Percentiles rank a stretch among this genome's conserved stretches.
Conservation (phyloP, 2,329 filamentous ascomycete genomes). For the Cladobotryum mycophilum region DNA sequence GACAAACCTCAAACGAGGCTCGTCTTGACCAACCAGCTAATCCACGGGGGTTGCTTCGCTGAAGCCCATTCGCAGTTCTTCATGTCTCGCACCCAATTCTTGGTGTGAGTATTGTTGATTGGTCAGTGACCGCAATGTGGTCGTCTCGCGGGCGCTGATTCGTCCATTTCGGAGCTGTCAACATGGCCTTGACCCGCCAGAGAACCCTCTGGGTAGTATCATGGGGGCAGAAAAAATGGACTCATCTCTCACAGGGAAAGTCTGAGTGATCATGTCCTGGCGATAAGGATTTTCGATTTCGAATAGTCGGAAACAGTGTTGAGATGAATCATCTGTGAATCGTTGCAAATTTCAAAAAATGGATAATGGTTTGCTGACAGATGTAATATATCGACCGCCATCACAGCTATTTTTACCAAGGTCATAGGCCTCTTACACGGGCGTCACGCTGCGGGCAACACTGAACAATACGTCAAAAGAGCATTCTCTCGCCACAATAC, state of each 20-base stretch:
- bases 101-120: conserved; percentile 7
- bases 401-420: no score
- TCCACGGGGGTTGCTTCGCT: conserved; percentile 8
- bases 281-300: background rate
- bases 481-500: no score
- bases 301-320: no score
- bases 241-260: background rate
- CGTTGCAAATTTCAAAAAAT: no score
- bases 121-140: conserved; percentile 16
- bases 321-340: no score
- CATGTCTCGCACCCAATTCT: background rate
- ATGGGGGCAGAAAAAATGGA: background rate
- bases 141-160: conserved; percentile 14
- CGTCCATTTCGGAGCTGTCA: conserved; percentile 1
- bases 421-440: no score
- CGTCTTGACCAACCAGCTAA: conserved; percentile 8
- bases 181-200: background rate
- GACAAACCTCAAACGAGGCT: background rate
- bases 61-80: conserved; percentile 4
- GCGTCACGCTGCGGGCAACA: no score
- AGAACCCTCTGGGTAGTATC: background rate
- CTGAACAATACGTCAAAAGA: no score
- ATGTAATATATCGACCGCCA: no score
- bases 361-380: no score
- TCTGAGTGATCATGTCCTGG: background rate